These are phyloP conservation scores for Aspergillus nanangensis DNA, from an alignment of 495 filamentous ascomycete genomes.

Conservation along the genomic window DNA sequence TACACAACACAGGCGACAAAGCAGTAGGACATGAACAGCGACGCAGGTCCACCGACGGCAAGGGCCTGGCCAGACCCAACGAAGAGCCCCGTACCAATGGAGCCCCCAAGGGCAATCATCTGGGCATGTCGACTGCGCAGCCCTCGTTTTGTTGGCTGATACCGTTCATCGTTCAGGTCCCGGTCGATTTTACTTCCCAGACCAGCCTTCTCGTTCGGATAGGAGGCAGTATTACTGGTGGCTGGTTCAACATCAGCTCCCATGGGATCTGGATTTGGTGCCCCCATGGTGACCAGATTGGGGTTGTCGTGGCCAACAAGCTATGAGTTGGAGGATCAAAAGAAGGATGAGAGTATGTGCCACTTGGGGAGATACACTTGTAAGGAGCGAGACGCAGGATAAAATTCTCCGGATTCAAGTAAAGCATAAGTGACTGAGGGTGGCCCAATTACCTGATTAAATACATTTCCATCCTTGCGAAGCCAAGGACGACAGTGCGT, in stretches of 20 bases:
- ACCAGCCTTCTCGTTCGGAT: neutral
- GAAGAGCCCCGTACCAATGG: conserved; percentile 74
- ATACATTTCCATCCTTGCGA: no score
- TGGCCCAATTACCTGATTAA: no score
- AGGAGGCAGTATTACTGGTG: neutral
- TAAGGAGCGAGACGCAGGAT: no score
- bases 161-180: neutral
- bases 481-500: no score
- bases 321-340: no score
- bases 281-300: neutral
- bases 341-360: no score
- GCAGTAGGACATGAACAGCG: conserved; percentile 60
- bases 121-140: conserved; percentile 51
- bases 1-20: conserved; percentile 53
- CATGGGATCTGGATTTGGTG: neutral
- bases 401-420: no score
- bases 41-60: conserved; percentile 59
- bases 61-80: conserved; percentile 64
- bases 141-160: conserved; percentile 19
- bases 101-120: conserved; percentile 68
- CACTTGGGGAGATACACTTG: no score
- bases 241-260: neutral
- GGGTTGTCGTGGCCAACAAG: no score
- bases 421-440: no score
- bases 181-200: neutral